Conservation (phyloP, 768 basidiomycete genomes). For the Tricholoma matsutake region DNA sequence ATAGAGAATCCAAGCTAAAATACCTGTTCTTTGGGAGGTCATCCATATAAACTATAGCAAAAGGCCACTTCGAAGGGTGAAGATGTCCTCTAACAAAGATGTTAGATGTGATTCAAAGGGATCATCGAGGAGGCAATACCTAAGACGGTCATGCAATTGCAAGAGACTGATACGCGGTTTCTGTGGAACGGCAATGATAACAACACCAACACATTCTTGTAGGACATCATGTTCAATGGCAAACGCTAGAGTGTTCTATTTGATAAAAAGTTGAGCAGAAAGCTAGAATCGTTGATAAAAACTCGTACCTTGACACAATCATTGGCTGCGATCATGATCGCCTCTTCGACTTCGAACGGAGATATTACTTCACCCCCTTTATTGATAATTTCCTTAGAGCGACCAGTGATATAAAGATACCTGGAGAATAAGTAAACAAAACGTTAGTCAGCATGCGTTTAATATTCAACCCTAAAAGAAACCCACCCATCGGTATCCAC, state of each 20-base stretch:
- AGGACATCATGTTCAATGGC: slow-evolving; percentile 44
- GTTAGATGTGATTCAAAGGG: background rate
- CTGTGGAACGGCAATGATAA: slow-evolving; percentile 35
- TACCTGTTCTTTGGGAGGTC: slow-evolving; percentile 44
- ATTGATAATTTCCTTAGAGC: slow-evolving; percentile 61
- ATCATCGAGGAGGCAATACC: slow-evolving; percentile 17
- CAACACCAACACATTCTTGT: slow-evolving; percentile 45
- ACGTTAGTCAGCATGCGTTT: background rate
- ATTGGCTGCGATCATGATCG: slow-evolving; percentile 43
- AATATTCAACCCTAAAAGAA: background rate
- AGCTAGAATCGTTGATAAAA: background rate
- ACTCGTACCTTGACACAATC: slow-evolving; percentile 35
- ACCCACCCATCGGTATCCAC: slow-evolving; percentile 43
- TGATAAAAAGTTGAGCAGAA: background rate
- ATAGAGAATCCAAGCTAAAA: background rate
- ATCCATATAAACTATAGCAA: slow-evolving; percentile 44
- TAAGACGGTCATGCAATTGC: slow-evolving; percentile 42
- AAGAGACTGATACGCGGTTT: slow-evolving; percentile 35
- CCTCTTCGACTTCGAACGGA: slow-evolving; percentile 61
- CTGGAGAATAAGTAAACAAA: slow-evolving; percentile 8
- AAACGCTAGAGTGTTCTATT: slow-evolving; percentile 39
- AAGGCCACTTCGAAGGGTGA: slow-evolving; percentile 50
- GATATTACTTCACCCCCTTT: slow-evolving; percentile 61
- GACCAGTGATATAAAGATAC: slow-evolving; percentile 50
- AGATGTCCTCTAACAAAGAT: slow-evolving; percentile 33